A percentile compares a stretch with the other conserved stretches of the same genome.
These are phyloP conservation scores for Populus tremula DNA, from an alignment of 345 rosid species.

Conservation along the genomic window DNA sequence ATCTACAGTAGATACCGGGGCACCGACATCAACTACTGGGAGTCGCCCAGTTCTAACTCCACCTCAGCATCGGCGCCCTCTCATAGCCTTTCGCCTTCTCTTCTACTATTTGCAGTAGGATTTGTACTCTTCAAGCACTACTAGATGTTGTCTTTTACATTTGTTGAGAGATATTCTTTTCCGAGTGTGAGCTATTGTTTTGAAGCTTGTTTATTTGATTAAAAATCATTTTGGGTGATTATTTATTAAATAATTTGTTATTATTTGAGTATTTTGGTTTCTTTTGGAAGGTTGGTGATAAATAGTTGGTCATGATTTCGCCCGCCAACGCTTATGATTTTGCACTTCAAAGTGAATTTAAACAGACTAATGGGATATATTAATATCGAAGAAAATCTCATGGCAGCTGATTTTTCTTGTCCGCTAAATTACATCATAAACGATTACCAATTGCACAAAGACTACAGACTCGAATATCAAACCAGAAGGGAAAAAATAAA, in stretches of 20 bases:
- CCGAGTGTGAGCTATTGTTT: not conserved
- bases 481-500: not conserved
- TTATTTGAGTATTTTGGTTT: not conserved
- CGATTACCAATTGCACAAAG: not conserved
- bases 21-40: conserved; percentile 47
- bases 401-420: not conserved
- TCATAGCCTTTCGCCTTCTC: conserved; percentile 38
- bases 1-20: conserved; percentile 21
- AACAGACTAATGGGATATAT: too few species aligned
- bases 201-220: not conserved
- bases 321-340: not conserved
- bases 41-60: conserved; percentile 50
- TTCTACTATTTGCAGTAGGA: conserved; percentile 44
- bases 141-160: conserved; percentile 15
- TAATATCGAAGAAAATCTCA: too few species aligned
- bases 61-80: conserved; percentile 51
- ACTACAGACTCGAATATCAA: not conserved
- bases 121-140: conserved; percentile 37
- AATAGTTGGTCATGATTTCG: not conserved
- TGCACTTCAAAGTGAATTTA: too few species aligned
- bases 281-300: not conserved
- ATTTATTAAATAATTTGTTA: conserved; percentile 4
- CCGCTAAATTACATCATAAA: not conserved
- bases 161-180: conserved; percentile 12
- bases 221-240: conserved; percentile 23